These are phyloP conservation scores for Endotrypanum monterogeii DNA, from an alignment of 208 protist species.

Conservation along the genomic window DNA sequence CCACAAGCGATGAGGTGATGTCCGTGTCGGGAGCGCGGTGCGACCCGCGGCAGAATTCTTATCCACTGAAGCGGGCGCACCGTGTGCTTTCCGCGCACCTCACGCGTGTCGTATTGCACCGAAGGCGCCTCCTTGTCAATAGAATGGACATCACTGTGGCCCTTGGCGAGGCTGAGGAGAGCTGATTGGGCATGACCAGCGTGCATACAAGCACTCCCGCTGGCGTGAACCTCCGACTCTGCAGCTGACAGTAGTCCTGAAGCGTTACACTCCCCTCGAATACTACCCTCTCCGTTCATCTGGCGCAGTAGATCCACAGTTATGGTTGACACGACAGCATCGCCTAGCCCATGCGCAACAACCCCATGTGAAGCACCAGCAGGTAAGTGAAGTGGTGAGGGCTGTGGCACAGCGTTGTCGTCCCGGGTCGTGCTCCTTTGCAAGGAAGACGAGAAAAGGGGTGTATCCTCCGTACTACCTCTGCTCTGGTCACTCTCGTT, in stretches of 20 bases:
- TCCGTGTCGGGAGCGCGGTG: conserved; percentile 53
- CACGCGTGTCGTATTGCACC: conserved; percentile 5
- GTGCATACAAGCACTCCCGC: conserved; percentile 12
- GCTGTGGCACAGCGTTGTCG: background rate
- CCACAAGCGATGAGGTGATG: conserved; percentile 56
- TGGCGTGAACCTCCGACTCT: conserved; percentile 1
- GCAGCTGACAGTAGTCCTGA: background rate
- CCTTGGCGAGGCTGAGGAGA: conserved; percentile 13
- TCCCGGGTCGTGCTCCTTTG: background rate
- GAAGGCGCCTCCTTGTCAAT: conserved; percentile 23
- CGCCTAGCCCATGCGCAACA: background rate
- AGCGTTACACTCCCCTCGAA: background rate
- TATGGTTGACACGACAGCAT: conserved; percentile 5
- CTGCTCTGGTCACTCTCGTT: background rate
- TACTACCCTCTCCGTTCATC: conserved; percentile 7
- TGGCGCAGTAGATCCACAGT: conserved; percentile 32
- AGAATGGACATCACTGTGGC: background rate
- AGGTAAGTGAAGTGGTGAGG: background rate
- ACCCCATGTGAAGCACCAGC: background rate
- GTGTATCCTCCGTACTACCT: background rate
- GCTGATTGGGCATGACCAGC: conserved; percentile 1
- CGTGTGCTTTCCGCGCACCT: conserved; percentile 36
- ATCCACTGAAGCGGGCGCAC: conserved; percentile 44
- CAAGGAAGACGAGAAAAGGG: background rate
- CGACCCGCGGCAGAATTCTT: conserved; percentile 24